Percentiles rank a stretch among this genome's conserved stretches.
Evolutionary conservation across 306 rosid genomes (phyloP).

Genomic region (Arachis hypogaea): DNA sequence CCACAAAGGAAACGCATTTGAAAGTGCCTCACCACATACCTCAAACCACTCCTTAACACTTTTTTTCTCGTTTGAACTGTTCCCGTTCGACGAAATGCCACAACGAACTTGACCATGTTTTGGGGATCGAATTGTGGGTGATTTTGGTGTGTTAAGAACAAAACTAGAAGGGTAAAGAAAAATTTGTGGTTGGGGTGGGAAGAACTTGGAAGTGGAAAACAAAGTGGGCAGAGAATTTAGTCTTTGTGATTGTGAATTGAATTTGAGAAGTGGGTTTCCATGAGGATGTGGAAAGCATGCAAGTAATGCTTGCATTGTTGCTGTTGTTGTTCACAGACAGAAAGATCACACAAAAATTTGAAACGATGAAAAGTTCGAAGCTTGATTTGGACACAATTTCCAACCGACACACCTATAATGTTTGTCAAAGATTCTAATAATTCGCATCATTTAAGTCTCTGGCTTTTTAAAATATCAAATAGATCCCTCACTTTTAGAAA

Average conservation of each 20-base stretch:
- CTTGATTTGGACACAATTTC: no score
- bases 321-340: background rate
- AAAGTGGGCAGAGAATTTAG: slow-evolving; percentile 24
- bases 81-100: slow-evolving; percentile 61
- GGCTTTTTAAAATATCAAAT: no score
- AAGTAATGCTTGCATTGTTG: slow-evolving; percentile 51
- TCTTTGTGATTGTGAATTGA: slow-evolving; percentile 29
- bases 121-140: background rate
- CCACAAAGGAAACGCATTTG: slow-evolving; percentile 84
- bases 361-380: no score
- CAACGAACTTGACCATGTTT: slow-evolving; percentile 43
- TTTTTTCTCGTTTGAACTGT: slow-evolving; percentile 39
- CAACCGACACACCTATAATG: no score
- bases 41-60: slow-evolving; percentile 63
- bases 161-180: background rate
- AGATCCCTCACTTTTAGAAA: no score
- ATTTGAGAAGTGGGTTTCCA: slow-evolving; percentile 19
- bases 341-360: background rate
- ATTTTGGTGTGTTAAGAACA: background rate
- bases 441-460: no score
- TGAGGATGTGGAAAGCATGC: slow-evolving; percentile 37
- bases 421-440: no score
- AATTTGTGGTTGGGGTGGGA: slow-evolving; percentile 20
- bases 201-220: background rate
- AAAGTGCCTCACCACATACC: slow-evolving; percentile 51